These are phyloP conservation scores for Brassica cretica DNA, from an alignment of 345 rosid species.

Conservation along the genomic window DNA sequence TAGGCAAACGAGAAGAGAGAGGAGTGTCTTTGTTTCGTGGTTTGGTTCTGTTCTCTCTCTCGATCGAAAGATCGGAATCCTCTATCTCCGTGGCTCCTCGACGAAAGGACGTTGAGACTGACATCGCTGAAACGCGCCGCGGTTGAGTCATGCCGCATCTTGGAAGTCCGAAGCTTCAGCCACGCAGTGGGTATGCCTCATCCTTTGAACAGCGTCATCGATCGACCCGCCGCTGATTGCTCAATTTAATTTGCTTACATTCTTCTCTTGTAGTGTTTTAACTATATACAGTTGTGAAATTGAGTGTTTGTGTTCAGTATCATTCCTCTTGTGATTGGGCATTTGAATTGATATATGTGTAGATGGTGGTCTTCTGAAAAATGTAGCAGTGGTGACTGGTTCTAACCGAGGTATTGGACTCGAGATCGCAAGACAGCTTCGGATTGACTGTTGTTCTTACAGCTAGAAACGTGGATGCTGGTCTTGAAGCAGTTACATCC, in stretches of 20 bases:
- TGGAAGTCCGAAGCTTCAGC: conserved; percentile 40
- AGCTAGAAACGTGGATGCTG: conserved; percentile 66
- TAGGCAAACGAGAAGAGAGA: no score
- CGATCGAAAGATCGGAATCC: no score
- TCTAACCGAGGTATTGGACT: conserved; percentile 85
- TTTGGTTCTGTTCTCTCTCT: no score
- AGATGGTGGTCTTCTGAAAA: conserved; percentile 90
- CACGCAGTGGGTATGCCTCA: conserved; percentile 51
- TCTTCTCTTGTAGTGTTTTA: not conserved
- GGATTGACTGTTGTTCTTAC: conserved; percentile 76
- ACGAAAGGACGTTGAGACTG: conserved; percentile 55
- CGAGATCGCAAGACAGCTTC: conserved; percentile 75
- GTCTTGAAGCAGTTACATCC: conserved; percentile 64
- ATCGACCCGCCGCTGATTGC: conserved; percentile 34
- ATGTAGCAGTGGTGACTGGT: conserved; percentile 83
- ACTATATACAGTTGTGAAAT: no score
- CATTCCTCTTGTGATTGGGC: not conserved
- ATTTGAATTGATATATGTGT: not conserved
- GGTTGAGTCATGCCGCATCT: conserved; percentile 24
- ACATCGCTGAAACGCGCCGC: conserved; percentile 48
- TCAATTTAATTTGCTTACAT: not conserved
- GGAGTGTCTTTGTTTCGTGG: no score
- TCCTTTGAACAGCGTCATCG: conserved; percentile 41
- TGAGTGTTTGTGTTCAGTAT: not conserved
- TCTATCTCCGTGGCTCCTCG: no score